A percentile compares a stretch with the other conserved stretches of the same genome.
These are phyloP conservation scores for Chaetomium fimeti DNA, from an alignment of 495 filamentous ascomycete species.

Conservation along the genomic window DNA sequence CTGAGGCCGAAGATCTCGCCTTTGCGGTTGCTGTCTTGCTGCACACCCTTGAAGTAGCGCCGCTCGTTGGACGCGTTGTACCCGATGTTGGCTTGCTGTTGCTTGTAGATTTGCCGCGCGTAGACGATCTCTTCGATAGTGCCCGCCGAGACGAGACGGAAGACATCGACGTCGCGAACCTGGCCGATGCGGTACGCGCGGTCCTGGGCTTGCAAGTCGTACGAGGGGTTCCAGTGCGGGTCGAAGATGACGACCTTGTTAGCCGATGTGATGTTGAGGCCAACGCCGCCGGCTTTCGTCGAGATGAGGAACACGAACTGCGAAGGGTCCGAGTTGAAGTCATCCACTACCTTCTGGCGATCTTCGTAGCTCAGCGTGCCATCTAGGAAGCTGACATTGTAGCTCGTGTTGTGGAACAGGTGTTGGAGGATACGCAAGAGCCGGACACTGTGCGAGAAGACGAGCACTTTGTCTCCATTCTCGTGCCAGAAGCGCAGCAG, in stretches of 20 bases:
- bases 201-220: slow-evolving; percentile 94
- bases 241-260: slow-evolving; percentile 98
- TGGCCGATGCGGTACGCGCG: slow-evolving; percentile 96
- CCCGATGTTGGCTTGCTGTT: slow-evolving; percentile 96
- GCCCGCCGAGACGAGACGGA: slow-evolving; percentile 85
- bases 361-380: slow-evolving; percentile 86
- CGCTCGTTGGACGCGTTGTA: slow-evolving; percentile 91
- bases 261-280: slow-evolving; percentile 93
- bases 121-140: slow-evolving; percentile 98
- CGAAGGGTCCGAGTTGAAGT: slow-evolving; percentile 84
- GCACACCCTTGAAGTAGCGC: slow-evolving; percentile 93
- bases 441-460: slow-evolving; percentile 88
- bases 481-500: slow-evolving; percentile 85
- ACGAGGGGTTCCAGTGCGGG: slow-evolving; percentile 95
- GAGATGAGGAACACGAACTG: slow-evolving; percentile 97
- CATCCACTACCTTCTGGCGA: slow-evolving; percentile 73
- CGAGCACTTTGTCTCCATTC: slow-evolving; percentile 86
- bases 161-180: slow-evolving; percentile 90
- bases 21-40: slow-evolving; percentile 71
- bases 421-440: slow-evolving; percentile 81
- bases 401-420: slow-evolving; percentile 85
- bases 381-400: slow-evolving; percentile 89
- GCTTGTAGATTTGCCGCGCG: slow-evolving; percentile 96
- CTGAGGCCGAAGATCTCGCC: slow-evolving; percentile 91
- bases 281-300: slow-evolving; percentile 82